phyloP scores from a whole-genome alignment of 2,329 filamentous ascomycete genomes.

The Malbranchea zuffiana region DNA sequence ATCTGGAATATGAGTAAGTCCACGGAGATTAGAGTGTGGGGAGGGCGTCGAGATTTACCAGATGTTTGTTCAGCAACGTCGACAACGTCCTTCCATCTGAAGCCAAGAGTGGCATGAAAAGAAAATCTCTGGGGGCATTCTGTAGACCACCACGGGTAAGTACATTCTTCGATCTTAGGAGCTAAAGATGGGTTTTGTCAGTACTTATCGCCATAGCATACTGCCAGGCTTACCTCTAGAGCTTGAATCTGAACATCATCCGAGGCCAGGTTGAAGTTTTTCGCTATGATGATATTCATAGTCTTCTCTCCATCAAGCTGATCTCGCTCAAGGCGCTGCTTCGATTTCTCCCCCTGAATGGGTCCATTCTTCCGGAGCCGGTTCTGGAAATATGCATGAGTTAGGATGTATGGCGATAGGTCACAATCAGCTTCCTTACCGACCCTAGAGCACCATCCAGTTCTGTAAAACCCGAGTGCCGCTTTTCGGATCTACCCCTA shows the following conservation, averaged over 20 bases:
- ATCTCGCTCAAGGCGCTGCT: constrained; percentile 20
- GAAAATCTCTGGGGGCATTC: constrained; percentile 62
- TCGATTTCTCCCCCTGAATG: constrained; percentile 15
- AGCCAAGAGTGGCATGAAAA: constrained; percentile 63
- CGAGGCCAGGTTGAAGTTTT: constrained; percentile 64
- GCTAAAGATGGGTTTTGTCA: constrained; percentile 41
- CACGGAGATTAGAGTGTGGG: not conserved
- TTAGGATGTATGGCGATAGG: not conserved
- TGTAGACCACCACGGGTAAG: constrained; percentile 65
- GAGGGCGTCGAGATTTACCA: constrained; percentile 23
- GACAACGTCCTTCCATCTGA: constrained; percentile 25
- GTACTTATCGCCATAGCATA: not conserved
- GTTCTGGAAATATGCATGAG: not conserved
- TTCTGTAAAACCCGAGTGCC: not conserved
- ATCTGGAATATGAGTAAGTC: constrained; percentile 37
- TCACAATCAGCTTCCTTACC: constrained; percentile 17
- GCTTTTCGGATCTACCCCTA: constrained; percentile 11
- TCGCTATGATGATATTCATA: constrained; percentile 73
- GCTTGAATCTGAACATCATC: constrained; percentile 72
- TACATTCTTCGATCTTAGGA: constrained; percentile 68
- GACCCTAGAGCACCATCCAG: constrained; percentile 11
- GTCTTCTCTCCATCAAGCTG: constrained; percentile 46
- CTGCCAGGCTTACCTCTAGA: constrained; percentile 39
- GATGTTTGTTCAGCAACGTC: constrained; percentile 30
- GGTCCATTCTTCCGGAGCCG: not conserved